Evolutionary conservation across 148 eudicot species (phyloP).

Genomic region (Selenicereus undatus): DNA sequence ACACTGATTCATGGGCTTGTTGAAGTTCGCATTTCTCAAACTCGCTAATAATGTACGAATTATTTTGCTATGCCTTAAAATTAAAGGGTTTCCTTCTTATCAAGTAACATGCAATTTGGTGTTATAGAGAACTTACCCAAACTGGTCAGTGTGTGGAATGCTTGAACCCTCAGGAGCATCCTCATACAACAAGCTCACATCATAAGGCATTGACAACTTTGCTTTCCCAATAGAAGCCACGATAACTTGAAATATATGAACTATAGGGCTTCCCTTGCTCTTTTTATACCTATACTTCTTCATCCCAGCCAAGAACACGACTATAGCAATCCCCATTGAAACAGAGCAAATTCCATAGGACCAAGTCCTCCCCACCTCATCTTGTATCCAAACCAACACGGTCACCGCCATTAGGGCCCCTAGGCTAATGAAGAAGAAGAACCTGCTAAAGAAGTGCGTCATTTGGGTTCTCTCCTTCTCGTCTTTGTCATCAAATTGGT

Average conservation of each 20-base stretch:
- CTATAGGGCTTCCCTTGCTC: constrained; percentile 70
- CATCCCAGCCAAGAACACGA: constrained; percentile 51
- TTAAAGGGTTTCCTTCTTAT: background rate
- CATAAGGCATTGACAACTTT: constrained; percentile 49
- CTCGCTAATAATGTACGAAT: too few relatives aligned
- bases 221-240: constrained; percentile 57
- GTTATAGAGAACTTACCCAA: constrained; percentile 45
- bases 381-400: constrained; percentile 78
- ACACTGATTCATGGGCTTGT: too few relatives aligned
- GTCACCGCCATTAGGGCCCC: constrained; percentile 84
- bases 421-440: constrained; percentile 85
- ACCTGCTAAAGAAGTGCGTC: constrained; percentile 87
- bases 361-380: constrained; percentile 68
- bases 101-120: background rate
- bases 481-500: constrained; percentile 48
- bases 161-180: constrained; percentile 48
- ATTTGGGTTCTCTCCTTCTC: constrained; percentile 65
- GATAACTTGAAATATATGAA: constrained; percentile 64
- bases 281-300: constrained; percentile 69
- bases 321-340: constrained; percentile 57
- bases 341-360: constrained; percentile 76
- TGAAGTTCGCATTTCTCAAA: too few relatives aligned
- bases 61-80: background rate
- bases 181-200: constrained; percentile 53
- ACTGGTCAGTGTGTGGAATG: constrained; percentile 68